A percentile compares a stretch with the other conserved stretches of the same genome.
phyloP scores from a whole-genome alignment of 2,329 filamentous ascomycete species.

The Penicillium decumbens region DNA sequence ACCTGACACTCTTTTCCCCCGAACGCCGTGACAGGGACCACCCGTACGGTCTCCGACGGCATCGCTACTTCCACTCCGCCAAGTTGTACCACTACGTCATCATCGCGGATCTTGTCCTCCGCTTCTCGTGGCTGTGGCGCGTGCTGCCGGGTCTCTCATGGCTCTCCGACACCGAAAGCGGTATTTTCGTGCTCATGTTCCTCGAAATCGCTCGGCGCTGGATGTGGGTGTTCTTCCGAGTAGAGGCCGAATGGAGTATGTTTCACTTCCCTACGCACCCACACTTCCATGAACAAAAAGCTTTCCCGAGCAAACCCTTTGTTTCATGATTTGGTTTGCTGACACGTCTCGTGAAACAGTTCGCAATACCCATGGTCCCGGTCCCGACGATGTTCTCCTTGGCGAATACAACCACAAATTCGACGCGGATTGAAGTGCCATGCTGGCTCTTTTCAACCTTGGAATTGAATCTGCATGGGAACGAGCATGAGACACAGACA shows the following conservation, averaged over 20 bases:
- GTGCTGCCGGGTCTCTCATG: constrained; percentile 76
- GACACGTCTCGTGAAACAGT: constrained; percentile 34
- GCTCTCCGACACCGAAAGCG: constrained; percentile 79
- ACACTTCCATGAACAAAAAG: background rate
- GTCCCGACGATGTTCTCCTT: constrained; percentile 66
- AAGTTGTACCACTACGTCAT: constrained; percentile 80
- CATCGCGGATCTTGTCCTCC: constrained; percentile 68
- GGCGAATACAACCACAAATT: constrained; percentile 66
- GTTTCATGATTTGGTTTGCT: constrained; percentile 12
- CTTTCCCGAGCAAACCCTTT: background rate
- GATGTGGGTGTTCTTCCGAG: constrained; percentile 95
- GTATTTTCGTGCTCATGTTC: constrained; percentile 81
- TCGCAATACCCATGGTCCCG: constrained; percentile 53
- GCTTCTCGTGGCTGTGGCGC: constrained; percentile 89
- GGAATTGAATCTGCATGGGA: constrained; percentile 8
- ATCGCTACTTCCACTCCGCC: constrained; percentile 66
- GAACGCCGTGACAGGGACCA: constrained; percentile 59
- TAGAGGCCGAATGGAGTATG: constrained; percentile 87
- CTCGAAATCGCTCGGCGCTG: constrained; percentile 83
- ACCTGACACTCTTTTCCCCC: constrained; percentile 72
- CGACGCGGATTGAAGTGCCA: constrained; percentile 51
- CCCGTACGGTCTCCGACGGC: constrained; percentile 70
- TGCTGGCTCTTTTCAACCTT: background rate
- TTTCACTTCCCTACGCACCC: constrained; percentile 10
- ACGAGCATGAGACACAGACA: constrained; percentile 21